Evolutionary conservation across 129 eudicot species (phyloP), one percentile per base, ranked within the genome.

Genomic region (Pulicaria dysenterica): DNA sequence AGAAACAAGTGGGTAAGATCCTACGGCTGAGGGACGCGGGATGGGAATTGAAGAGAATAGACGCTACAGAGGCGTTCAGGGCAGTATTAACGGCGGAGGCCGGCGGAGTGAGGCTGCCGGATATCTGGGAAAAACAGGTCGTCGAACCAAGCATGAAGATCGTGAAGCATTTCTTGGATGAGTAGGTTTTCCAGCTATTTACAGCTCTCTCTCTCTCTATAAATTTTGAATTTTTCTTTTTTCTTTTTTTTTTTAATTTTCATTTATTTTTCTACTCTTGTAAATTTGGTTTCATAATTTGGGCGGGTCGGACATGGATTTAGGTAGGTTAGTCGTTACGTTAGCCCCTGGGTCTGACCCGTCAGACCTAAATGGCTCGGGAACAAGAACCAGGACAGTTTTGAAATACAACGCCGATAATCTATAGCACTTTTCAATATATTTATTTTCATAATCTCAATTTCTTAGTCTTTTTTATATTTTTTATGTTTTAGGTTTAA

Each of bases 161-260:
- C 81, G 96, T 93, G 95, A 93, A 70, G 79, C 85, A 68, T 34
- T 93, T 93, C 82, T 85, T 89, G 89, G 84, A 80, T 64, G 96
- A 91, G 92, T 88, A 91, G 97, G 95, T 88, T 84, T 85, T 83
- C 64, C 95, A 88, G 92, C 97, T 84, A 55, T 69, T 77, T 88
- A 82, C 89, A 83, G 78, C 90, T 70, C 55, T 54, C 58, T 19
- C 49, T 36, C 48, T 40, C 58, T 47, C 80, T 49, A 77, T 34
- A 78, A 61, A 17, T 41, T 77, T 68, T 71, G 46, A 44, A 37
- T 8, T 54, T 47, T 42, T 40, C 5, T 6, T 37, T 61, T 48
- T 4, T 4, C 10, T 34, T 42, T 65, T 46, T 43, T 34, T 70
- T 72, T 60, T 12, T 5, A 71, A 7, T 59, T 77, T 70, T 58